These are phyloP conservation scores for Colletotrichum neosansevieriae DNA, from an alignment of 2,329 filamentous ascomycete species.

Conservation along the genomic window DNA sequence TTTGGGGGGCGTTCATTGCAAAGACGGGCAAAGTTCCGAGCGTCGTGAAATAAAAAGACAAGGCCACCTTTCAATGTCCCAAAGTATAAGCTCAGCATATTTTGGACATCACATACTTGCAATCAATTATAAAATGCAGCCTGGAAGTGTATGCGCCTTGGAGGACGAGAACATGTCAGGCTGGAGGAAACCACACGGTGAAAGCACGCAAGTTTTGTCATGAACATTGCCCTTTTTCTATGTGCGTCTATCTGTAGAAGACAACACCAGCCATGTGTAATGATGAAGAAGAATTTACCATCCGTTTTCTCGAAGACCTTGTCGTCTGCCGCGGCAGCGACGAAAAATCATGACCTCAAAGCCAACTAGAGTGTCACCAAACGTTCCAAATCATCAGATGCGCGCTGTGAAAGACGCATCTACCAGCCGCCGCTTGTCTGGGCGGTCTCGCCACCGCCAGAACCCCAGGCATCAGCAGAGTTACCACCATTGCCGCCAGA, in stretches of 20 bases:
- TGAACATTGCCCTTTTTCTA: slow-evolving; percentile 16
- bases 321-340: slow-evolving; percentile 33
- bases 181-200: too few relatives aligned
- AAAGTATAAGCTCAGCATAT: too few relatives aligned
- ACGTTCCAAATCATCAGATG: neutral
- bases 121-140: too few relatives aligned
- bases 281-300: slow-evolving; percentile 6
- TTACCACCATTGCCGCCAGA: slow-evolving; percentile 24
- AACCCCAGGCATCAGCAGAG: slow-evolving; percentile 13
- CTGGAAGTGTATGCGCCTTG: too few relatives aligned
- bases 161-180: too few relatives aligned
- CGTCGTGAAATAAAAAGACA: too few relatives aligned
- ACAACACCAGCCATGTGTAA: slow-evolving; percentile 15
- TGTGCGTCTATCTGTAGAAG: slow-evolving; percentile 19
- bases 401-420: neutral
- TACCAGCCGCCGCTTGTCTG: slow-evolving; percentile 32
- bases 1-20: neutral
- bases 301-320: slow-evolving; percentile 30
- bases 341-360: slow-evolving; percentile 33
- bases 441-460: slow-evolving; percentile 1
- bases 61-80: too few relatives aligned
- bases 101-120: neutral
- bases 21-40: neutral
- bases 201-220: neutral
- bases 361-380: slow-evolving; percentile 25